Conservation (phyloP, 2,329 filamentous ascomycete genomes). For the Colletotrichum eleusines region DNA sequence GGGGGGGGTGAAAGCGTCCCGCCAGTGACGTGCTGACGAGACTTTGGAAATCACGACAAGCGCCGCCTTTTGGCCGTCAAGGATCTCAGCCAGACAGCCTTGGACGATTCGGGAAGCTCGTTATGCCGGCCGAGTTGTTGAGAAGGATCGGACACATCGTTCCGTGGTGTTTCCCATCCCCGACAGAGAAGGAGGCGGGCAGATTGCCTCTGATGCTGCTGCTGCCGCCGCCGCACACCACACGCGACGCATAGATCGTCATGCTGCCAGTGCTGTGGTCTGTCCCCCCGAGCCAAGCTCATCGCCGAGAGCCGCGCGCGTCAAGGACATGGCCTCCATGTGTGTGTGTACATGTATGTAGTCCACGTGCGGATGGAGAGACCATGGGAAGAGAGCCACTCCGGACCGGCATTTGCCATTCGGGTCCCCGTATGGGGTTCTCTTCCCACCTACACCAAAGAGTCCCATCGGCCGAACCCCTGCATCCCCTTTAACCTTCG, state of each 20-base stretch:
- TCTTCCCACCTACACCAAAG: conserved; percentile 28
- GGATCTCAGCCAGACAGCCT: not conserved
- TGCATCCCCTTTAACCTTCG: conserved; percentile 12
- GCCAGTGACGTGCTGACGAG: conserved; percentile 3
- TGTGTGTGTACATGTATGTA: no score
- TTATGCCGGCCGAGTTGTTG: not conserved
- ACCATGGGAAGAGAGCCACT: not conserved
- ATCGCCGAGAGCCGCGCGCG: not conserved
- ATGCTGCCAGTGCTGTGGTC: not conserved
- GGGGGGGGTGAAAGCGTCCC: no score
- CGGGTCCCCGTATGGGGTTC: conserved; percentile 16
- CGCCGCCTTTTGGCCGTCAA: not conserved
- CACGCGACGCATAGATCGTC: not conserved
- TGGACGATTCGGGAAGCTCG: conserved; percentile 24
- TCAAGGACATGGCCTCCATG: not conserved
- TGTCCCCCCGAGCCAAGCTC: not conserved
- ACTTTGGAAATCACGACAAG: not conserved
- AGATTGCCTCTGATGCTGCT: no score
- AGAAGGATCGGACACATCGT: not conserved
- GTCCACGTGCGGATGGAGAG: no score
- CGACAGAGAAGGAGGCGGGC: conserved; percentile 15
- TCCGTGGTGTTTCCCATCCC: not conserved
- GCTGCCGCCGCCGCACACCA: not conserved
- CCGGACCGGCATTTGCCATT: conserved; percentile 23
- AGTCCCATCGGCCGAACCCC: not conserved